These are phyloP conservation scores for Amorphotheca resinae DNA, from an alignment of 495 filamentous ascomycete genomes.

Conservation along the genomic window DNA sequence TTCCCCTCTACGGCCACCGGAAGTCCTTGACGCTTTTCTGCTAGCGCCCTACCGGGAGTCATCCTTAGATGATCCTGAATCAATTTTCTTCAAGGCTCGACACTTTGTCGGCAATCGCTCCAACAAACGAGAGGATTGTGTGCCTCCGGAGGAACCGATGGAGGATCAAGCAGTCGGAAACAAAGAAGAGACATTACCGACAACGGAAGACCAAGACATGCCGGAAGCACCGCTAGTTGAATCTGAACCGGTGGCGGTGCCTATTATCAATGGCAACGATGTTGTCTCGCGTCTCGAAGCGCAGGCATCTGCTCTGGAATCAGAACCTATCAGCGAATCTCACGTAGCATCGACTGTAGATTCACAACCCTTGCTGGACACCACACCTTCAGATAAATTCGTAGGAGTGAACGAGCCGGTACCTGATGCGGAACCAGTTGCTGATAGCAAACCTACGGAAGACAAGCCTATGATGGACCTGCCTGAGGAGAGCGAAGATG, in stretches of 20 bases:
- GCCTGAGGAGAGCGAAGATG: constrained; percentile 34
- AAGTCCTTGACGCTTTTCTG: neutral
- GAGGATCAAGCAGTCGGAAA: neutral
- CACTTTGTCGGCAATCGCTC: neutral
- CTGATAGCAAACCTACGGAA: neutral
- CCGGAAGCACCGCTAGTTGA: neutral
- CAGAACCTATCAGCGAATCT: neutral
- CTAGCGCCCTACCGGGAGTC: neutral
- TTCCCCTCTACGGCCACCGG: neutral
- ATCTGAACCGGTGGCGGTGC: neutral
- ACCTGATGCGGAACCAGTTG: neutral
- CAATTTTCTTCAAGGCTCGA: neutral
- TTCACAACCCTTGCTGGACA: neutral
- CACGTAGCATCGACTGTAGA: neutral
- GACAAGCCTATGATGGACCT: constrained; percentile 25
- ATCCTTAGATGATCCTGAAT: neutral
- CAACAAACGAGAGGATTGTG: neutral
- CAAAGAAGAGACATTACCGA: neutral
- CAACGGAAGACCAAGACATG: neutral
- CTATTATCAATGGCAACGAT: neutral
- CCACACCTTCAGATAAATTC: neutral
- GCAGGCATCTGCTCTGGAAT: neutral
- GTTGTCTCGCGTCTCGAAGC: neutral
- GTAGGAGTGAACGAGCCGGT: neutral
- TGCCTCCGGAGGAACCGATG: neutral